phyloP scores from a whole-genome alignment of 768 basidiomycete species.

The Chalciporus sphaerocephalus region DNA sequence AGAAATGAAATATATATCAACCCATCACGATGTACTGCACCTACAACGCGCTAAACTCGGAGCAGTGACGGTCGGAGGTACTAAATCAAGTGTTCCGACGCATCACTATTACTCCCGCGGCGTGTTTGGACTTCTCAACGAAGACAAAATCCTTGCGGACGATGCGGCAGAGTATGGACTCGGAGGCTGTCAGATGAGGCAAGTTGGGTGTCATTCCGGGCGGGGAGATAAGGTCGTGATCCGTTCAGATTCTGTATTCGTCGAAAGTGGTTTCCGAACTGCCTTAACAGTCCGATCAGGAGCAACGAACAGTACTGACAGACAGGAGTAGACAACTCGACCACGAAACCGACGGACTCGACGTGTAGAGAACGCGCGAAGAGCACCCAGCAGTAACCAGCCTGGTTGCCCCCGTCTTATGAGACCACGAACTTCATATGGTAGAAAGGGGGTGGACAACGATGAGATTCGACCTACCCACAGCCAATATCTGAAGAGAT shows the following conservation, averaged over 20 bases:
- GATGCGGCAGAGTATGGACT: conserved; percentile 16
- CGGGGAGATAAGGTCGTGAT: conserved; percentile 32
- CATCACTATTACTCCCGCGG: conserved; percentile 26
- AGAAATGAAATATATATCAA: not conserved
- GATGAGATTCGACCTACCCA: conserved; percentile 16
- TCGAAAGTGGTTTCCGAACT: conserved; percentile 1
- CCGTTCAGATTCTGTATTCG: conserved; percentile 21
- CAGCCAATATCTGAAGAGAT: conserved; percentile 11
- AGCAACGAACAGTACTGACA: not conserved
- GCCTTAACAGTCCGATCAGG: conserved; percentile 2
- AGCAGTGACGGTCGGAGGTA: conserved; percentile 9
- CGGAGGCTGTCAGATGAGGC: conserved; percentile 10
- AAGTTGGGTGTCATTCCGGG: conserved; percentile 9
- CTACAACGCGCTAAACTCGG: not conserved
- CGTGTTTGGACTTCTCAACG: conserved; percentile 20
- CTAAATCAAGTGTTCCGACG: conserved; percentile 9
- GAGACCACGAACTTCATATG: conserved; percentile 15
- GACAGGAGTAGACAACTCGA: conserved; percentile 7
- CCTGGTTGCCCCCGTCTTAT: not conserved
- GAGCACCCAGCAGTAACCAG: conserved; percentile 4
- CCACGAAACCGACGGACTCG: conserved; percentile 16
- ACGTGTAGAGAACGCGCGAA: not conserved
- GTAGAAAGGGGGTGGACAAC: conserved; percentile 28
- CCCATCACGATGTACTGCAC: not conserved
- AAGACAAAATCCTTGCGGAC: conserved; percentile 8